Percentiles rank a stretch among this genome's conserved stretches.
Conservation (phyloP, 352 stramenopile species). For the Phytophthora podocarpi region DNA sequence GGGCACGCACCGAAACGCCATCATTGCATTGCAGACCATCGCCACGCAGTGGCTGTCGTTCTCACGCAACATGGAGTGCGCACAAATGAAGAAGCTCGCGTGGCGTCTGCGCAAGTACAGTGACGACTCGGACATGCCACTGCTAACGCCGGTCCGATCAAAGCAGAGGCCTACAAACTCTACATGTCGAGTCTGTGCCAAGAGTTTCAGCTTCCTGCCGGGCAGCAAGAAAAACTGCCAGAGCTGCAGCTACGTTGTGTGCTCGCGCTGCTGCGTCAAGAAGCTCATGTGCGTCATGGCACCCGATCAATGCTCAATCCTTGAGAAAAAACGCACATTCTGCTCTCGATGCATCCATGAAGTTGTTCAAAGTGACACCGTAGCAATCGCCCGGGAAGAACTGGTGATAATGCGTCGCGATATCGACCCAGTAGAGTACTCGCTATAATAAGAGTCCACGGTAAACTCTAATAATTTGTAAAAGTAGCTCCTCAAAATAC, state of each 20-base stretch:
- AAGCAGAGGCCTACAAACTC: slow-evolving; percentile 21
- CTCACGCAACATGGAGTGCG: slow-evolving; percentile 38
- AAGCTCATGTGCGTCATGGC: slow-evolving; percentile 32
- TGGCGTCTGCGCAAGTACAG: slow-evolving; percentile 40
- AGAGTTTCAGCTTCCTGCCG: slow-evolving; percentile 35
- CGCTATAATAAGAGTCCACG: slow-evolving; percentile 14
- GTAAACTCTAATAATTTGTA: too few species aligned
- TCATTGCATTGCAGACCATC: slow-evolving; percentile 30
- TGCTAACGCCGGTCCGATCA: slow-evolving; percentile 1
- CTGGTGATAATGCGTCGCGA: slow-evolving; percentile 12
- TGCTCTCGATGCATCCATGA: slow-evolving; percentile 39
- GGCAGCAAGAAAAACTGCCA: slow-evolving; percentile 32
- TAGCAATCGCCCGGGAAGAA: slow-evolving; percentile 32
- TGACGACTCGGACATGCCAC: slow-evolving; percentile 14
- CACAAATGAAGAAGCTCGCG: slow-evolving; percentile 45
- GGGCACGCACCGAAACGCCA: slow-evolving; percentile 15
- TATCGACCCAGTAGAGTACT: slow-evolving; percentile 17
- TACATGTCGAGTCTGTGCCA: slow-evolving; percentile 26
- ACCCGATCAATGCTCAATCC: slow-evolving; percentile 32
- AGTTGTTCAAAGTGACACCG: slow-evolving; percentile 24
- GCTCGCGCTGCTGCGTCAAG: slow-evolving; percentile 36
- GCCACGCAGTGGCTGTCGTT: slow-evolving; percentile 35
- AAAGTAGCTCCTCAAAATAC: too few species aligned
- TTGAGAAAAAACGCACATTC: slow-evolving; percentile 36
- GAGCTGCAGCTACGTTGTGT: slow-evolving; percentile 29